Percentiles rank a stretch among this genome's conserved stretches.
Evolutionary conservation across 257 asterid genomes (phyloP).

Genomic region (Henckelia pumila): DNA sequence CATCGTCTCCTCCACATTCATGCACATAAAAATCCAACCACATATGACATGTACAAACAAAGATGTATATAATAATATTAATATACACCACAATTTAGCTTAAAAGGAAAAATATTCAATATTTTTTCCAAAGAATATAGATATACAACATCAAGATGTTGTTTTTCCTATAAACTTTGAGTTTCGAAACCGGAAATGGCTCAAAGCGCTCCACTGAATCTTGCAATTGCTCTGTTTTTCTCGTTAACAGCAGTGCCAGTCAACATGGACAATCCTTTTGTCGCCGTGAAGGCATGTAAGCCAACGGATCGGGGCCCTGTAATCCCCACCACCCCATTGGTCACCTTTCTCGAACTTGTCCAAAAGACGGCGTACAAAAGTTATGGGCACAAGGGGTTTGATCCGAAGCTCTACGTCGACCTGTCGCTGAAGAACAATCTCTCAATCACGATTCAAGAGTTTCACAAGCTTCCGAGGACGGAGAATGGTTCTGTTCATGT

Average conservation of each 20-base stretch:
- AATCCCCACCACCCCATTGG: conserved; percentile 51
- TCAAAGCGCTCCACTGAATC: background rate
- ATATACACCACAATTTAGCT: no score
- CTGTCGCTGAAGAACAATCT: conserved; percentile 57
- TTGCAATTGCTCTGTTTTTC: conserved; percentile 15
- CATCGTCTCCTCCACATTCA: background rate
- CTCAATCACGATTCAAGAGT: conserved; percentile 35
- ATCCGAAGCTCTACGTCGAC: conserved; percentile 78
- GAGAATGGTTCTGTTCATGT: conserved; percentile 43
- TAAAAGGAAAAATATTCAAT: no score
- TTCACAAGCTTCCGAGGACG: conserved; percentile 32
- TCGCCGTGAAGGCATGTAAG: conserved; percentile 21
- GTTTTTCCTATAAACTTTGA: background rate
- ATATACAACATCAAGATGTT: background rate
- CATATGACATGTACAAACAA: no score
- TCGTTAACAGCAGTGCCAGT: conserved; percentile 17
- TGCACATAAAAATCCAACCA: no score
- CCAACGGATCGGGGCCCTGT: conserved; percentile 46
- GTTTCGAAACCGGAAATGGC: conserved; percentile 18
- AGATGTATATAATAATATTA: no score
- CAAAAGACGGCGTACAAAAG: conserved; percentile 59
- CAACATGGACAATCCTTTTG: background rate
- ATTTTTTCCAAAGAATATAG: background rate
- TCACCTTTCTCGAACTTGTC: conserved; percentile 54
- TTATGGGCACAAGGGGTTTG: conserved; percentile 54